phyloP scores from a whole-genome alignment of 768 basidiomycete genomes.

The Boletus sp. region DNA sequence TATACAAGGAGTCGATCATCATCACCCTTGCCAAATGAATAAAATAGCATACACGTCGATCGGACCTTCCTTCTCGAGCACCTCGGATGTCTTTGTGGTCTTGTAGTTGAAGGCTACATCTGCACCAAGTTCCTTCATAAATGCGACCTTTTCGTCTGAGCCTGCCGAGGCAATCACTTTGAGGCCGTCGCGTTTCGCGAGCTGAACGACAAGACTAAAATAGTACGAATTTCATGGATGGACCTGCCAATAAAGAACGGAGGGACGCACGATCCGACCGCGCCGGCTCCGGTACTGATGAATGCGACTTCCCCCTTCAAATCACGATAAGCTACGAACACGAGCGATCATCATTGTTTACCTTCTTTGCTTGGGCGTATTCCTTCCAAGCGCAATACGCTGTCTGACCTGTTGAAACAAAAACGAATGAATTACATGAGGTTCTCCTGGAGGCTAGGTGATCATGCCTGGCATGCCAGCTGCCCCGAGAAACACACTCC shows the following conservation, averaged over 20 bases:
- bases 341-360: constrained; percentile 8
- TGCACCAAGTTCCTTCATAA: constrained; percentile 54
- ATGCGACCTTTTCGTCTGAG: constrained; percentile 66
- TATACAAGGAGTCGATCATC: not conserved
- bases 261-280: constrained; percentile 57
- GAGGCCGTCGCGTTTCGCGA: constrained; percentile 47
- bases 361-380: constrained; percentile 20
- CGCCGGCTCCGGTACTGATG: constrained; percentile 39
- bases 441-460: constrained; percentile 3
- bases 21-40: not conserved
- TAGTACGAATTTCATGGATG: constrained; percentile 1
- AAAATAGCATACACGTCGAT: constrained; percentile 42
- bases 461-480: constrained; percentile 29
- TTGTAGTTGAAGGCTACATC: constrained; percentile 77
- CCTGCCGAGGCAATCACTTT: constrained; percentile 74
- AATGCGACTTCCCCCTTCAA: constrained; percentile 47
- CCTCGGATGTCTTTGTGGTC: constrained; percentile 47
- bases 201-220: constrained; percentile 43
- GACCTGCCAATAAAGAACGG: not conserved
- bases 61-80: constrained; percentile 54
- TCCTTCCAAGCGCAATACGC: constrained; percentile 20
- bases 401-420: constrained; percentile 21
- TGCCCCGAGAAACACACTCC: constrained; percentile 29
- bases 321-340: not conserved
- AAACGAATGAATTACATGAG: not conserved